Conservation (phyloP, 176 grass and related monocot genomes). For the Hordeum marinum region DNA sequence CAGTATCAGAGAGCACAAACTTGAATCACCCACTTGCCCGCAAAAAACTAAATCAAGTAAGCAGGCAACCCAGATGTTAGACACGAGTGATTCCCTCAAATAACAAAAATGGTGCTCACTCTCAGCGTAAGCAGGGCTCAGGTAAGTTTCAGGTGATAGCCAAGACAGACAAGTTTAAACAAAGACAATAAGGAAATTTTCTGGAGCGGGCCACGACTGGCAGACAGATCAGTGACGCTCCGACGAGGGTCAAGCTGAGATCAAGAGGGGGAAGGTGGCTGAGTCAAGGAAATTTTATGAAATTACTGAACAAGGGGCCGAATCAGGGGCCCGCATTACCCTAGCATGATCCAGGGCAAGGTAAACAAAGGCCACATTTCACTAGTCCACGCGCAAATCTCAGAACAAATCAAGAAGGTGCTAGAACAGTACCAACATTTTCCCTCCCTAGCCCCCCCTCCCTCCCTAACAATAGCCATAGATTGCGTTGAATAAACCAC, state of each 20-base stretch:
- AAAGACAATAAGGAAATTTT: too few species aligned
- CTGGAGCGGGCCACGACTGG: neutral
- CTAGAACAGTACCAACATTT: neutral
- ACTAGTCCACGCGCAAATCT: neutral
- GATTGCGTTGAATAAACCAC: neutral
- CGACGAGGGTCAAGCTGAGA: neutral
- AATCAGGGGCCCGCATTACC: conserved; percentile 18
- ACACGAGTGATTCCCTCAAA: neutral
- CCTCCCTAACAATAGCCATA: neutral
- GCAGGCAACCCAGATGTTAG: neutral
- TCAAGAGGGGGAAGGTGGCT: neutral
- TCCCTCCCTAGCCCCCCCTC: neutral
- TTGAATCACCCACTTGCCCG: neutral
- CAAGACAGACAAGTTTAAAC: too few species aligned
- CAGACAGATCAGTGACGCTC: neutral
- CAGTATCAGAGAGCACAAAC: neutral
- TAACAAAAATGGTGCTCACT: neutral
- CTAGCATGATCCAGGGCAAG: neutral
- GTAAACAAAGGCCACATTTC: neutral
- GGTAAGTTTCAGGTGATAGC: too few species aligned
- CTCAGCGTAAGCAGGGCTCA: neutral
- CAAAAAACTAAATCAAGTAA: neutral
- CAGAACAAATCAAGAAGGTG: conserved; percentile 3
- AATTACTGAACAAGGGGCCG: neutral
- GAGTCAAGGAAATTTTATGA: neutral